A percentile compares a stretch with the other conserved stretches of the same genome.
Evolutionary conservation across 139 green algal genomes (phyloP).

Genomic region (Astrephomene gubernaculifera): DNA sequence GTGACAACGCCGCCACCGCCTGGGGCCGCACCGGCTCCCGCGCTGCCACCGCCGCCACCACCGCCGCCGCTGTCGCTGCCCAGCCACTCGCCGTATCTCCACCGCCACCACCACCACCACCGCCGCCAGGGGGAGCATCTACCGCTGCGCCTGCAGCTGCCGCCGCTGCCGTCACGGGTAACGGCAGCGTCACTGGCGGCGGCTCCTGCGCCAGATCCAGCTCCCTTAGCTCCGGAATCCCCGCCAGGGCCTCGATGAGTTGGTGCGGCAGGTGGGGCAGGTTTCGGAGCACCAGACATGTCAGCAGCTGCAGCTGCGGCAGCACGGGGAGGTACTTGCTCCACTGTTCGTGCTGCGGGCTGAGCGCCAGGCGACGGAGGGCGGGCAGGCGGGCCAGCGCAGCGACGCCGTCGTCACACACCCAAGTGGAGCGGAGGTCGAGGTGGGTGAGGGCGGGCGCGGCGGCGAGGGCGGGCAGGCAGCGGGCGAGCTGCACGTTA

Average conservation of each 20-base stretch:
- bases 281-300: slow-evolving; percentile 21
- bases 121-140: neutral
- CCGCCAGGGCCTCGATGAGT: slow-evolving; percentile 22
- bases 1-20: slow-evolving; percentile 6
- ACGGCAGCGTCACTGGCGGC: neutral
- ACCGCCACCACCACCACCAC: too few species aligned
- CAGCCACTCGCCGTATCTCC: neutral
- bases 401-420: slow-evolving; percentile 11
- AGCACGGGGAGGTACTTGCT: slow-evolving; percentile 13
- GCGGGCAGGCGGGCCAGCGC: neutral
- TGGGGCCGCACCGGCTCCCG: slow-evolving; percentile 19
- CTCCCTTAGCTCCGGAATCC: slow-evolving; percentile 4
- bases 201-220: slow-evolving; percentile 23
- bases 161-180: neutral
- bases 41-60: neutral
- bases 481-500: slow-evolving; percentile 34
- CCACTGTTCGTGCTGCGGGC: slow-evolving; percentile 25
- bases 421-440: slow-evolving; percentile 35
- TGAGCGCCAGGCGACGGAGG: slow-evolving; percentile 30
- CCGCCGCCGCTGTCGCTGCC: neutral
- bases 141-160: neutral
- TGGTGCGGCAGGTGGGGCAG: slow-evolving; percentile 27
- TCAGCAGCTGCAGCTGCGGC: neutral
- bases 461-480: slow-evolving; percentile 10
- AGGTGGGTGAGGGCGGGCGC: neutral